Evolutionary conservation across 2,329 filamentous ascomycete species (phyloP).

Genomic region (Ophiostoma populinum): DNA sequence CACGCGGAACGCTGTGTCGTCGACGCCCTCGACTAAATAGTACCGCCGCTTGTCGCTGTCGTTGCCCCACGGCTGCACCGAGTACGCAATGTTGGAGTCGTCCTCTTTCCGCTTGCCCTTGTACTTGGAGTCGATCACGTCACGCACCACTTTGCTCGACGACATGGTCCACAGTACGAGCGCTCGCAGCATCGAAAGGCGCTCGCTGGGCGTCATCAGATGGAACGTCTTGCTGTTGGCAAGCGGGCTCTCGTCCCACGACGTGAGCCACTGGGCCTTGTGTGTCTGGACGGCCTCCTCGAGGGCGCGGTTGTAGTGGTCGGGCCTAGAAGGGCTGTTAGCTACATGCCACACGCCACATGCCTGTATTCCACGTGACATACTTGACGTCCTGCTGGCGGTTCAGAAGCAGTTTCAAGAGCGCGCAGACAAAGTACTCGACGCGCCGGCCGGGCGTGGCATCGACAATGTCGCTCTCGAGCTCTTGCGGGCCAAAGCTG

Average conservation of each 20-base stretch:
- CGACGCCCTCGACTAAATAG: slow-evolving; percentile 81
- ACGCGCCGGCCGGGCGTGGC: slow-evolving; percentile 64
- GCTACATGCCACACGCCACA: too few species aligned
- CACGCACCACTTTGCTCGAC: slow-evolving; percentile 68
- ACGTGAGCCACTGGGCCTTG: slow-evolving; percentile 70
- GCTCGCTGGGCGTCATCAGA: slow-evolving; percentile 60
- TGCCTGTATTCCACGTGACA: too few species aligned
- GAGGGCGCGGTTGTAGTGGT: slow-evolving; percentile 80
- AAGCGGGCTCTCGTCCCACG: slow-evolving; percentile 76
- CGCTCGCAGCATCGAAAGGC: slow-evolving; percentile 71
- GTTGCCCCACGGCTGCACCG: slow-evolving; percentile 59
- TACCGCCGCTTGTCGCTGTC: slow-evolving; percentile 74
- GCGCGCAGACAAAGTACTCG: slow-evolving; percentile 75
- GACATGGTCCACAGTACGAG: slow-evolving; percentile 79
- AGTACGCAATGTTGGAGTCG: slow-evolving; percentile 65
- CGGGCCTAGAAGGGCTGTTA: slow-evolving; percentile 41
- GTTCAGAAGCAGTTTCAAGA: slow-evolving; percentile 78
- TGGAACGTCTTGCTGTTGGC: slow-evolving; percentile 66
- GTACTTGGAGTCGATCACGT: slow-evolving; percentile 72
- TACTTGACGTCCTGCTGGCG: slow-evolving; percentile 98
- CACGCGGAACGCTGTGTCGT: slow-evolving; percentile 84
- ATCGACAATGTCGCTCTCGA: slow-evolving; percentile 73
- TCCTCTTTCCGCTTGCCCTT: slow-evolving; percentile 56
- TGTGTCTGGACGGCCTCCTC: slow-evolving; percentile 83
- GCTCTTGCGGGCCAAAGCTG: slow-evolving; percentile 87